Base-by-base conservation (phyloP, 2,329 filamentous ascomycete species). In the Proliferodiscus dingleyae region DNA sequence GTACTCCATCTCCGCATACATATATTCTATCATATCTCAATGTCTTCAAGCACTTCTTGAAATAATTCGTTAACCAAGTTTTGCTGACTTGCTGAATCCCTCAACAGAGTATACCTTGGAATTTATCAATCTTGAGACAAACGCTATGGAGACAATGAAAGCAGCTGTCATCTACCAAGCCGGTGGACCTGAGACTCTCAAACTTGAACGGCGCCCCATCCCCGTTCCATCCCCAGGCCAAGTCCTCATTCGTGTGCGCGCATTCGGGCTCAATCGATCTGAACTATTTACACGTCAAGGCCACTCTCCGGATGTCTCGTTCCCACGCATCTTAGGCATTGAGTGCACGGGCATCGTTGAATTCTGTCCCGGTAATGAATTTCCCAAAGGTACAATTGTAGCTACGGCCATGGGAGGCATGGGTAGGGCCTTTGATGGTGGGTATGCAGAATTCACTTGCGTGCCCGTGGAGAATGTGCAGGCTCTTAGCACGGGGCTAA, bases 231-330 rank as follows among this genome's bases (percentile, higher is more conserved):
- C 69, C 11, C 65, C 71, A 9, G 76, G 81, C 47, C 78, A 95
- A 66, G 89, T 85, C 16, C 75, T 96, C 44, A 80, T 96, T 46
- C 83, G 81, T 58, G 70, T 95, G 57, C 83, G 83, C 60, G 83
- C 83, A 43, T 89, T 89, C 60, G 88, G 88, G 13, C 75, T 96
- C 47, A 96, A 90, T 69, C 81, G 86, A 47, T 89, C 89, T 82
- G 86, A 90, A 65, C 75, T 88, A 28, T 64, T 86, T 45, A 57
- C 62, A 44, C 48, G 52, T 2, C 51, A 52, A 43, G 56, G 56
- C 5, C 47, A 50, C 24, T 55, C 52, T 3, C 45, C 45, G 2
- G 33, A 32, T 16, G 56, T 56, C 18, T 30, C 16, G 2, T 53
- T 58, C 36, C 56, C 56, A 3, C 45, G 56, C 5, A 39, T 58